Conservation (phyloP, 805 yeast species). For the Teunomyces lycoperdinae region DNA sequence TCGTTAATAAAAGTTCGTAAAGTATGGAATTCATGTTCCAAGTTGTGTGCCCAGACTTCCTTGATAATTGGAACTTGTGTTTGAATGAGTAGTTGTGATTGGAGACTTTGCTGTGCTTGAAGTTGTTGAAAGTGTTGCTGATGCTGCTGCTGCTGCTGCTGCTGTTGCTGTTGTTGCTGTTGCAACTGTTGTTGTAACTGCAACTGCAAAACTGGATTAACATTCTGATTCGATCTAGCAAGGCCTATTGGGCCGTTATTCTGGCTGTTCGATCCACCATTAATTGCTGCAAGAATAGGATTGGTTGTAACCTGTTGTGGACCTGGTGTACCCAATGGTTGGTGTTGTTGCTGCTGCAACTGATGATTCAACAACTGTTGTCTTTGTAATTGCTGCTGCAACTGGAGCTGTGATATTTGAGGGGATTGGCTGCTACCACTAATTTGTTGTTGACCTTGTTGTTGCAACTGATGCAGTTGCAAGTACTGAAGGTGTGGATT, state of each 20-base stretch:
- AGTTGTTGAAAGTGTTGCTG: slow-evolving; percentile 16
- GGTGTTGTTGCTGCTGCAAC: slow-evolving; percentile 12
- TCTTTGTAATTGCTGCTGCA: slow-evolving; percentile 16
- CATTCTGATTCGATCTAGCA: slow-evolving; percentile 12
- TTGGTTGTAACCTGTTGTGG: slow-evolving; percentile 23
- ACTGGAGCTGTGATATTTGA: slow-evolving; percentile 32
- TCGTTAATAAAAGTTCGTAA: slow-evolving; percentile 58
- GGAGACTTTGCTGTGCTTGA: slow-evolving; percentile 14
- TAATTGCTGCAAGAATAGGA: slow-evolving; percentile 36
- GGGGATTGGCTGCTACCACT: slow-evolving; percentile 28
- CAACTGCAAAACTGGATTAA: slow-evolving; percentile 30
- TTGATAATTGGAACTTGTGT: slow-evolving; percentile 50
- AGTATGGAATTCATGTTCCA: slow-evolving; percentile 62
- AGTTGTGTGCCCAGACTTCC: slow-evolving; percentile 73
- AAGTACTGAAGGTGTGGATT: slow-evolving; percentile 44
- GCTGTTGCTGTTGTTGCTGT: slow-evolving; percentile 20
- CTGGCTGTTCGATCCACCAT: slow-evolving; percentile 22
- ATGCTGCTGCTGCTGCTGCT: slow-evolving; percentile 13
- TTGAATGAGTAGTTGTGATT: slow-evolving; percentile 12
- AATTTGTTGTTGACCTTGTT: slow-evolving; percentile 19
- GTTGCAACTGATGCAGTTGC: slow-evolving; percentile 30
- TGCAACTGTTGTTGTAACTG: slow-evolving; percentile 28
- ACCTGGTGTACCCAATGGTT: slow-evolving; percentile 12
- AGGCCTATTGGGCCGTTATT: slow-evolving; percentile 12
- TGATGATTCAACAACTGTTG: slow-evolving; percentile 10